These are phyloP conservation scores for Rhynchospora tenuis DNA, from an alignment of 176 grass and related monocot genomes.

Conservation along the genomic window DNA sequence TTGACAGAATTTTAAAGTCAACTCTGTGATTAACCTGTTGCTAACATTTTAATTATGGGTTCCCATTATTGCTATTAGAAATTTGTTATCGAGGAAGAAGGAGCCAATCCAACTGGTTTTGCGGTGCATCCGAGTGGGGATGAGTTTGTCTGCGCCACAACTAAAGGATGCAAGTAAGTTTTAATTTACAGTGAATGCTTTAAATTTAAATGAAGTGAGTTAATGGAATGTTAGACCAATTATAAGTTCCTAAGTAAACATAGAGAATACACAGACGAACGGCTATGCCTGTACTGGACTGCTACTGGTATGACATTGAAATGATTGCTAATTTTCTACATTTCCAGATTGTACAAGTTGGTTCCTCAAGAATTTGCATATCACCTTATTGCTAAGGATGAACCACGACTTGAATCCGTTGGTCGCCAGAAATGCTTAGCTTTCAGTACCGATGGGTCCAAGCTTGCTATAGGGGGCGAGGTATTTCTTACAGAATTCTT, in stretches of 20 bases:
- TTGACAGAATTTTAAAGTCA: background rate
- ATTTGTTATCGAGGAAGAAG: slow-evolving; percentile 41
- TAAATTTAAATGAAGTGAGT: background rate
- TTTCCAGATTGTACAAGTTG: slow-evolving; percentile 66
- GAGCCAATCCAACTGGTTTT: slow-evolving; percentile 46
- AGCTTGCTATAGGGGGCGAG: slow-evolving; percentile 90
- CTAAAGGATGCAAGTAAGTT: slow-evolving; percentile 78
- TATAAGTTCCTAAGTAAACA: background rate
- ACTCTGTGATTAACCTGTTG: background rate
- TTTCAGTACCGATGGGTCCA: slow-evolving; percentile 91
- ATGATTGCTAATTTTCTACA: background rate
- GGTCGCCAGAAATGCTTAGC: slow-evolving; percentile 83
- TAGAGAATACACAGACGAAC: background rate
- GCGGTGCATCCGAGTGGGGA: slow-evolving; percentile 84
- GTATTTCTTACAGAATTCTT: slow-evolving; percentile 34
- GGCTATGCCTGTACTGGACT: background rate
- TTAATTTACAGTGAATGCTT: background rate
- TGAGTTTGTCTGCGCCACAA: slow-evolving; percentile 68
- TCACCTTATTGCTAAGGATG: slow-evolving; percentile 49
- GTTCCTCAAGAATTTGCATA: slow-evolving; percentile 47
- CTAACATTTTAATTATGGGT: background rate
- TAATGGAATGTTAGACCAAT: background rate
- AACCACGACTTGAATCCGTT: slow-evolving; percentile 54
- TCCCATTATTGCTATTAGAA: slow-evolving; percentile 17
- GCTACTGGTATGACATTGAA: background rate